Evolutionary conservation across 2,329 filamentous ascomycete genomes (phyloP), one percentile per base, ranked within the genome.

Genomic region (Penicillium brasilianum): DNA sequence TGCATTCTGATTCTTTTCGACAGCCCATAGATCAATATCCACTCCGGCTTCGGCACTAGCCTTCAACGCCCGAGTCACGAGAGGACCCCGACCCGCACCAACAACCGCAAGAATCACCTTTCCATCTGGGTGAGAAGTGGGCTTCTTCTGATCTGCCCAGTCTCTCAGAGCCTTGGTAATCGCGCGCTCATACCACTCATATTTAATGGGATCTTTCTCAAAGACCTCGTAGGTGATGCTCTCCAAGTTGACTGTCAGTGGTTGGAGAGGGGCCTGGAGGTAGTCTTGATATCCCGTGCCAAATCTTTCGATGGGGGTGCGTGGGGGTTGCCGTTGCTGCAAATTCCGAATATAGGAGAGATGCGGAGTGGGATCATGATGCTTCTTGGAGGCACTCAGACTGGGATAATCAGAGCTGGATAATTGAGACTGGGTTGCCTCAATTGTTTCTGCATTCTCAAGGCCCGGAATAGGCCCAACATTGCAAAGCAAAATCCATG

Each of bases 221-320:
- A 99, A 99, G 2, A 98, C 94, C 74, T 99, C 95, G 76, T 99
- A 99, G 0, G 95, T 99, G 44, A 96, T 91, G 50, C 93, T 97
- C 76, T 99, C 96, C 14, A 99, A 84, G 69, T 99, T 99, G 76
- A 99, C 95, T 0, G 94, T 94, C 14, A 99, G 83, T 0, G 95
- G 95, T 75, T 99, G 96, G 43, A 99, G 82, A 2, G 95, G 95
- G 1, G 93, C 93, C 76, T 99, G 95, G 11, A 99, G 83, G 83
- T 95, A 99, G 76, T 99, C 95, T 72, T 99, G 96, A 69, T 91
- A 92, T 2, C 89, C 89, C 20, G 86, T 81, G 14, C 88, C 88
- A 68, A 91, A 91, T 34, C 83, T 82, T 72, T 91, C 88, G 55
- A 91, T 83, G 4, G 82, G 78, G 20, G 84, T 84, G 44, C 84